phyloP scores from a whole-genome alignment of 306 rosid genomes.

The Ormosia semicastrata region DNA sequence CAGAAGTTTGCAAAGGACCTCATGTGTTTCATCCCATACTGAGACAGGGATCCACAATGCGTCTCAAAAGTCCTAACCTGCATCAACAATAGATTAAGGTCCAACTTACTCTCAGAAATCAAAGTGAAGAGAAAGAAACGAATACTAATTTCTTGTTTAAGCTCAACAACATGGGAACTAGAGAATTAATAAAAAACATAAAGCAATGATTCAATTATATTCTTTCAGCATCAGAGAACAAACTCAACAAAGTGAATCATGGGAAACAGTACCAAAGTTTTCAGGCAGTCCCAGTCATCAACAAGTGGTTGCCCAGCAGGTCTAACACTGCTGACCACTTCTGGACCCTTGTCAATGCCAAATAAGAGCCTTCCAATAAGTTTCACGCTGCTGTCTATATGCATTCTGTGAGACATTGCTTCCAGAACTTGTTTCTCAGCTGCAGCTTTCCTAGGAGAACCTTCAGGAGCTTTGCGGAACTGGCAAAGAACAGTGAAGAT shows the following conservation, averaged over 20 bases:
- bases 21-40: constrained; percentile 96
- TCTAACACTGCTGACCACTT: constrained; percentile 59
- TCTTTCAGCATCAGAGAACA: background rate
- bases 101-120: constrained; percentile 1
- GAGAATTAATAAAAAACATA: background rate
- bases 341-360: constrained; percentile 78
- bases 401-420: constrained; percentile 90
- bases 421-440: constrained; percentile 84
- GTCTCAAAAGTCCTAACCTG: constrained; percentile 91
- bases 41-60: constrained; percentile 80
- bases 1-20: constrained; percentile 87
- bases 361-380: constrained; percentile 78
- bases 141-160: background rate
- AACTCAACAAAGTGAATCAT: background rate
- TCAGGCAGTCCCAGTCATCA: constrained; percentile 89
- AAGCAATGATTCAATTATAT: background rate
- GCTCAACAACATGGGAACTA: constrained; percentile 3
- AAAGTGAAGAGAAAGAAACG: background rate
- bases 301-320: constrained; percentile 78
- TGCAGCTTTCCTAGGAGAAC: constrained; percentile 67
- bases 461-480: constrained; percentile 89
- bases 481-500: constrained; percentile 34
- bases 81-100: constrained; percentile 1
- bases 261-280: constrained; percentile 55
- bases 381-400: constrained; percentile 78